Evolutionary conservation across 768 basidiomycete genomes (phyloP), one percentile per base, ranked within the genome.

Genomic region (Piloderma croceum): DNA sequence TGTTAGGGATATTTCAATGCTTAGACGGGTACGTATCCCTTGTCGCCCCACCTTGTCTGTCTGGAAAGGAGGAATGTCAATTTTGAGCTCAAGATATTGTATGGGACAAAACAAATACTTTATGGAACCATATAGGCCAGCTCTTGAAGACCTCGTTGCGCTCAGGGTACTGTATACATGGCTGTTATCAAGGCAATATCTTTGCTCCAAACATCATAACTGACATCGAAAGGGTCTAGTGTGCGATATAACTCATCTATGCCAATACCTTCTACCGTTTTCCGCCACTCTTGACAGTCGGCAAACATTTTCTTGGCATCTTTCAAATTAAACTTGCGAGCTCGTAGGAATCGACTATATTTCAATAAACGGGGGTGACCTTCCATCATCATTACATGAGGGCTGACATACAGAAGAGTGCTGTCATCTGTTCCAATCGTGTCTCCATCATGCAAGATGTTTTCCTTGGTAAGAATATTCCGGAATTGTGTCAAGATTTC

Each of bases 51-150:
- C 81, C 71, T 83, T 86, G 62, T 87, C 83, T 35, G 77, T 81
- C 78, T 83, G n/a, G n/a, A n/a, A n/a, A 45, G 27, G 15, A 34
- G 6, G 22, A 23, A n/a, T 21, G 22, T 43, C 18, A 34, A n/a
- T 34, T 3, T 43, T n/a, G 35, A 39, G 13, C 15, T 18, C 21
- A 24, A 34, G 34, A 31, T 3, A 17, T 44, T n/a, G n/a, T 9
- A 27, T 15, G 20, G 10, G 40, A 24, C 23, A 21, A 48, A 24
- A 19, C 12, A 36, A 20, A 12, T 37, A 76, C 82, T 66, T 85
- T 86, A 58, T 88, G 84, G 50, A 83, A 86, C 48, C 74, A 85
- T 67, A 86, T 74, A 3, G 83, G 83, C 84, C 84, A 88, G 46
- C 74, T 78, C 38, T 82, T 75, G 47, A 85, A 84, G 6, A 87